A percentile compares a stretch with the other conserved stretches of the same genome.
Conservation (phyloP, 306 rosid species). For the Quercus alba region DNA sequence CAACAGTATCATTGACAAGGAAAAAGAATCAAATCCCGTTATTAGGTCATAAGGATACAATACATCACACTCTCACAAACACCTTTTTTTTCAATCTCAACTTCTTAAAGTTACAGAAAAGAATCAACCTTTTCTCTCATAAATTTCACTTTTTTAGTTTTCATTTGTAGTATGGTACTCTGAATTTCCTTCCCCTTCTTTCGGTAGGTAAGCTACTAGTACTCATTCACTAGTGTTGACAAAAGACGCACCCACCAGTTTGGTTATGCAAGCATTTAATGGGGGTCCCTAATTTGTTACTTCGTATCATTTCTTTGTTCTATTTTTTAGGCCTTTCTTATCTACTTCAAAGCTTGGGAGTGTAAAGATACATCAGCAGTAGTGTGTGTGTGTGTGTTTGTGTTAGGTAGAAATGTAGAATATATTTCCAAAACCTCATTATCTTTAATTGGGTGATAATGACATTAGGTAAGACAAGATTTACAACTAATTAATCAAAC, state of each 20-base stretch:
- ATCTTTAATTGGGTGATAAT: neutral
- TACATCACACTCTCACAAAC: neutral
- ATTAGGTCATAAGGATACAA: neutral
- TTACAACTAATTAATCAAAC: neutral
- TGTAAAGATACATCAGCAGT: neutral
- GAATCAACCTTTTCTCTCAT: neutral
- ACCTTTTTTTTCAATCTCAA: neutral
- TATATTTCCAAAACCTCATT: neutral
- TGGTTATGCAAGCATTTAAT: neutral
- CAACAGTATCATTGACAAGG: neutral
- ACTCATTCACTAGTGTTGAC: neutral
- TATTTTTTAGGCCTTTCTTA: neutral
- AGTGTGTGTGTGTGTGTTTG: no score
- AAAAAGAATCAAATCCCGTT: constrained; percentile 19
- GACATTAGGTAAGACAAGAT: constrained; percentile 18
- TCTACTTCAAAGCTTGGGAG: neutral
- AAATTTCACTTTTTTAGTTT: neutral
- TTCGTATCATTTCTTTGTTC: neutral
- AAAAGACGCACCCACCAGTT: neutral
- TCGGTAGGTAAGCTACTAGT: constrained; percentile 11
- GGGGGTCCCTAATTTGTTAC: neutral
- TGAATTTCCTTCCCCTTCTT: neutral
- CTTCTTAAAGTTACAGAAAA: neutral
- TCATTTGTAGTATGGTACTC: neutral
- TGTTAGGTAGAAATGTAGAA: constrained; percentile 15